Evolutionary conservation across 345 rosid genomes (phyloP).

Genomic region (Noccaea caerulescens): DNA sequence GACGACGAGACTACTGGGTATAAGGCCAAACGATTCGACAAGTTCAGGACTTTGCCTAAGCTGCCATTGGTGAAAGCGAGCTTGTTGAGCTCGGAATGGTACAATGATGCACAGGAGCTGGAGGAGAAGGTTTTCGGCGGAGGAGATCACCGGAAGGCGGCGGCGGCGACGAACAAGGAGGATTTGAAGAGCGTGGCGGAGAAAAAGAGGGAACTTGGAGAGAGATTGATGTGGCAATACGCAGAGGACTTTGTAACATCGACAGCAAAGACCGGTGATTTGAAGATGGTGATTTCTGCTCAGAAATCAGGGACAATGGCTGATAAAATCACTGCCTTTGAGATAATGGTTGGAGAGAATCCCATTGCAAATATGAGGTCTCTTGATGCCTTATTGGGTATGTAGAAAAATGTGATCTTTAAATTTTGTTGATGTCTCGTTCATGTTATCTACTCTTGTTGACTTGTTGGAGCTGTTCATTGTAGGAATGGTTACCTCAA

Average conservation of each 20-base stretch:
- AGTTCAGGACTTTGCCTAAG: slow-evolving; percentile 65
- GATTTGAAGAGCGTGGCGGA: slow-evolving; percentile 62
- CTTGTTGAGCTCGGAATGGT: slow-evolving; percentile 68
- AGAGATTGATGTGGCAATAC: slow-evolving; percentile 83
- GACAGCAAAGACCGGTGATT: slow-evolving; percentile 76
- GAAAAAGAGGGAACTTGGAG: slow-evolving; percentile 76
- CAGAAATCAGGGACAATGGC: slow-evolving; percentile 94
- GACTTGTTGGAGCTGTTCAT: slow-evolving; percentile 25
- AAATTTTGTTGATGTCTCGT: slow-evolving; percentile 5
- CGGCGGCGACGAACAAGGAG: slow-evolving; percentile 49
- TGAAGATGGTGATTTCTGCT: slow-evolving; percentile 83
- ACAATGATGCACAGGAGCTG: slow-evolving; percentile 70
- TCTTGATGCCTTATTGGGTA: slow-evolving; percentile 90
- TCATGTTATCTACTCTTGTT: slow-evolving; percentile 13
- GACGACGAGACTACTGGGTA: slow-evolving; percentile 42
- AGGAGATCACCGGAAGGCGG: slow-evolving; percentile 39
- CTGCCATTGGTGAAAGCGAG: slow-evolving; percentile 77
- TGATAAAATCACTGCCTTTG: slow-evolving; percentile 91
- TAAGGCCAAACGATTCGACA: slow-evolving; percentile 45
- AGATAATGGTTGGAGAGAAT: slow-evolving; percentile 85
- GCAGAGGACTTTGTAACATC: slow-evolving; percentile 63
- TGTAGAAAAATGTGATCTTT: background rate
- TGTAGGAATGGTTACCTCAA: slow-evolving; percentile 92
- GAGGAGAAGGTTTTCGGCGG: slow-evolving; percentile 73
- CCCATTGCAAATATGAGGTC: slow-evolving; percentile 89